phyloP scores from a whole-genome alignment of 306 rosid species.

The Nissolia schottii region DNA sequence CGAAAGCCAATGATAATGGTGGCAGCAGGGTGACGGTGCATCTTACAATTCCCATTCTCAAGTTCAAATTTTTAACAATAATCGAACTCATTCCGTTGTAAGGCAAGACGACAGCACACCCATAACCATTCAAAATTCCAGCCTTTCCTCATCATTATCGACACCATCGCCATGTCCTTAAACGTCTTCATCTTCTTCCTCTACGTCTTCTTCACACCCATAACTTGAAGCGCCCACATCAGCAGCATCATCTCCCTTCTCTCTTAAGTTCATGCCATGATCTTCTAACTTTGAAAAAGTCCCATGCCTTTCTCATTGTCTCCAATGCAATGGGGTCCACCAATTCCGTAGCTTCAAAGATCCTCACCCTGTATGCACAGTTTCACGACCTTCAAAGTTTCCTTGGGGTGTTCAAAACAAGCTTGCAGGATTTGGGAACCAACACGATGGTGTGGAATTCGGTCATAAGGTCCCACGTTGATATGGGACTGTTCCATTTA shows the following conservation, averaged over 20 bases:
- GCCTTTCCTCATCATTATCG: neutral
- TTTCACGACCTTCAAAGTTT: slow-evolving; percentile 34
- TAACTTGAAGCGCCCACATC: slow-evolving; percentile 33
- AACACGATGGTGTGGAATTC: slow-evolving; percentile 41
- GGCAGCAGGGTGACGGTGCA: too few relatives aligned
- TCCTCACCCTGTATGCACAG: slow-evolving; percentile 24
- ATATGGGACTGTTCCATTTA: slow-evolving; percentile 27
- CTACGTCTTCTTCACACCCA: slow-evolving; percentile 42
- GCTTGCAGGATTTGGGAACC: slow-evolving; percentile 2
- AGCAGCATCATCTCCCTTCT: neutral
- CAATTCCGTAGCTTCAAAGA: slow-evolving; percentile 9
- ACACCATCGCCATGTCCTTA: slow-evolving; percentile 20
- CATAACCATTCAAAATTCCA: slow-evolving; percentile 19
- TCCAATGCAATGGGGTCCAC: slow-evolving; percentile 20
- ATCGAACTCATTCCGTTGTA: neutral
- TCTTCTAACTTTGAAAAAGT: slow-evolving; percentile 25
- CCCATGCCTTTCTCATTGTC: slow-evolving; percentile 35
- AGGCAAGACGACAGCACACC: neutral
- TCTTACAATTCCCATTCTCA: too few relatives aligned
- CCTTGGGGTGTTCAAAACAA: slow-evolving; percentile 18
- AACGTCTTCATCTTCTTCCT: slow-evolving; percentile 1
- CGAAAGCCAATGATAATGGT: too few relatives aligned
- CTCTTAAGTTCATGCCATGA: slow-evolving; percentile 24
- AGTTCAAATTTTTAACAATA: neutral
- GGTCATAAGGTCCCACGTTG: slow-evolving; percentile 35